Percentiles rank a stretch among this genome's conserved stretches.
phyloP scores from a whole-genome alignment of 768 basidiomycete species.

The Xanthoconium purpureum region DNA sequence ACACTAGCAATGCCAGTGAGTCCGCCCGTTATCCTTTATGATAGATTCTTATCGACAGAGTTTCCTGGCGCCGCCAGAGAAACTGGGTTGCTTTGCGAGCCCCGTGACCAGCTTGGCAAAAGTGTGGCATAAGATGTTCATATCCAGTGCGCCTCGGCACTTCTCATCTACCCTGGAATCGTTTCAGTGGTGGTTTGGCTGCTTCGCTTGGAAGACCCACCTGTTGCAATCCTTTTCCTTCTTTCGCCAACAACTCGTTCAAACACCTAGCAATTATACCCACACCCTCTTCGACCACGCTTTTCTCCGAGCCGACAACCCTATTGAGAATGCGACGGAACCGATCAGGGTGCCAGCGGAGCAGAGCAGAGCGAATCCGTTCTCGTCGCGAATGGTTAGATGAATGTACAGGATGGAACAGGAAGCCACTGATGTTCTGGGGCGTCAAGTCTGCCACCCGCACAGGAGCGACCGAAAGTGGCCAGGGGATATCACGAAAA shows the following conservation, averaged over 20 bases:
- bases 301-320: constrained; percentile 51
- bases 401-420: constrained; percentile 67
- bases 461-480: constrained; percentile 43
- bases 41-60: constrained; percentile 9
- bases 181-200: not conserved
- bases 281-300: constrained; percentile 56
- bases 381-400: constrained; percentile 56
- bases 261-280: constrained; percentile 64
- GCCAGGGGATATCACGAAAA: constrained; percentile 75
- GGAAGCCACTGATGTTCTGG: constrained; percentile 53
- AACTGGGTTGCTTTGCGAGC: constrained; percentile 2
- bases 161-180: constrained; percentile 19
- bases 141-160: not conserved
- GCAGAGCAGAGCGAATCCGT: constrained; percentile 60
- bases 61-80: constrained; percentile 19
- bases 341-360: constrained; percentile 81
- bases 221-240: constrained; percentile 20
- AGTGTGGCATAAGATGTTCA: not conserved
- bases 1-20: constrained; percentile 5
- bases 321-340: constrained; percentile 56
- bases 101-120: not conserved
- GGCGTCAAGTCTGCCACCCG: constrained; percentile 49
- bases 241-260: constrained; percentile 58
- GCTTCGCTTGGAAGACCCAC: constrained; percentile 13
- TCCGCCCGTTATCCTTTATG: constrained; percentile 6